These are phyloP conservation scores for Beauveria scarabaeidicola DNA, from an alignment of 2,329 filamentous ascomycete genomes.

Conservation along the genomic window DNA sequence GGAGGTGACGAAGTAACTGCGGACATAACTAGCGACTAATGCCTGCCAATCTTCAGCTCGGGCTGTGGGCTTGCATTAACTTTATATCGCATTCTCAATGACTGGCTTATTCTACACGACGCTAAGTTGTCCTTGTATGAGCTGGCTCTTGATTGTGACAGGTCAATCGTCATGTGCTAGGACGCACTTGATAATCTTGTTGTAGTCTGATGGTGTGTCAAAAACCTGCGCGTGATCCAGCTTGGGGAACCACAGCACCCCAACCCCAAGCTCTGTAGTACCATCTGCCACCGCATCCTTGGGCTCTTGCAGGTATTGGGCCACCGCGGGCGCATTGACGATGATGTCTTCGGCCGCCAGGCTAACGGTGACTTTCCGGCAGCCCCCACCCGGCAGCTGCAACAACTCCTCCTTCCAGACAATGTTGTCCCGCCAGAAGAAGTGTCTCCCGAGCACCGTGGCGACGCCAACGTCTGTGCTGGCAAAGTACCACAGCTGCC, in stretches of 20 bases:
- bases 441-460: slow-evolving; percentile 54
- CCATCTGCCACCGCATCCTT: slow-evolving; percentile 13
- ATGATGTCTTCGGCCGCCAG: slow-evolving; percentile 56
- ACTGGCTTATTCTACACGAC: neutral
- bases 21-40: slow-evolving; percentile 1
- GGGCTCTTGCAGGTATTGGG: slow-evolving; percentile 39
- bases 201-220: slow-evolving; percentile 25
- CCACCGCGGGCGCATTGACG: slow-evolving; percentile 50
- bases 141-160: slow-evolving; percentile 1
- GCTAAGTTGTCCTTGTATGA: neutral
- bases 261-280: slow-evolving; percentile 30
- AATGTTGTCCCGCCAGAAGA: slow-evolving; percentile 65
- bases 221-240: slow-evolving; percentile 59
- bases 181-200: slow-evolving; percentile 23
- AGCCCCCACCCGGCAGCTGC: slow-evolving; percentile 11
- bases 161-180: slow-evolving; percentile 7
- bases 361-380: slow-evolving; percentile 43
- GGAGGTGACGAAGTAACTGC: slow-evolving; percentile 35
- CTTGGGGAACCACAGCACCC: slow-evolving; percentile 51
- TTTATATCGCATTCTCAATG: neutral
- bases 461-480: slow-evolving; percentile 59
- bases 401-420: slow-evolving; percentile 60
- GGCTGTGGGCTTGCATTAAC: neutral
- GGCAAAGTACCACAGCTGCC: slow-evolving; percentile 63
- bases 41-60: neutral